Percentiles rank a stretch among this genome's conserved stretches.
phyloP scores from a whole-genome alignment of 768 basidiomycete species.

The Mycena rosella region DNA sequence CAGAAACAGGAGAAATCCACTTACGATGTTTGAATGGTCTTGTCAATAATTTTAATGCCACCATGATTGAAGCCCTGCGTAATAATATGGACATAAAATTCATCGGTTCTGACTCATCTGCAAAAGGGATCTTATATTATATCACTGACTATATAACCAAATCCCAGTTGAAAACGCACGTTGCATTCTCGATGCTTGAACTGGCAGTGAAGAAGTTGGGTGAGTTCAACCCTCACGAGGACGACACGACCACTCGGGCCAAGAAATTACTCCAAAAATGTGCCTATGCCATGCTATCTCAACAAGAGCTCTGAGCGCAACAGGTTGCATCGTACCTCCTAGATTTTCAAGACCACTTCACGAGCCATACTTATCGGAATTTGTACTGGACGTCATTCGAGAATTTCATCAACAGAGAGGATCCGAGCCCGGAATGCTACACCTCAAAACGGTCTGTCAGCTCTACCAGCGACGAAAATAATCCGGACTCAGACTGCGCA shows the following conservation, averaged over 20 bases:
- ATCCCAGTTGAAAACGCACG: constrained; percentile 37
- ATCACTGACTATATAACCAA: constrained; percentile 55
- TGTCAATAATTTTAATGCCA: neutral
- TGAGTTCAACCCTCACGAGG: constrained; percentile 13
- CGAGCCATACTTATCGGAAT: constrained; percentile 41
- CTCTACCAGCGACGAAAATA: neutral
- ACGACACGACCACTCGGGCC: neutral
- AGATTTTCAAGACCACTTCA: constrained; percentile 46
- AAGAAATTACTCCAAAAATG: constrained; percentile 45
- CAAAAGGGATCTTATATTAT: constrained; percentile 49
- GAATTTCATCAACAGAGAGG: constrained; percentile 16
- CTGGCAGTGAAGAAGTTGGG: constrained; percentile 36
- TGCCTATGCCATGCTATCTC: constrained; percentile 37
- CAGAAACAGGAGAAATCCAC: constrained; percentile 36
- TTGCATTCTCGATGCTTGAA: constrained; percentile 32
- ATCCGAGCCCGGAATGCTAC: constrained; percentile 17
- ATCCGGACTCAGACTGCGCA: neutral
- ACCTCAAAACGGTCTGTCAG: neutral
- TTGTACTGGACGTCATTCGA: constrained; percentile 43
- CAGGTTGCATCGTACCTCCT: constrained; percentile 44
- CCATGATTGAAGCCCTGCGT: constrained; percentile 32
- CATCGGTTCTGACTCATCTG: constrained; percentile 42
- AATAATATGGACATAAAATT: constrained; percentile 42
- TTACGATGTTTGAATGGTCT: constrained; percentile 39
- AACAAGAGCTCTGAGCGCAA: constrained; percentile 44